A percentile compares a stretch with the other conserved stretches of the same genome.
Conservation (phyloP, 148 eudicot genomes). For the Agrostemma githago region DNA sequence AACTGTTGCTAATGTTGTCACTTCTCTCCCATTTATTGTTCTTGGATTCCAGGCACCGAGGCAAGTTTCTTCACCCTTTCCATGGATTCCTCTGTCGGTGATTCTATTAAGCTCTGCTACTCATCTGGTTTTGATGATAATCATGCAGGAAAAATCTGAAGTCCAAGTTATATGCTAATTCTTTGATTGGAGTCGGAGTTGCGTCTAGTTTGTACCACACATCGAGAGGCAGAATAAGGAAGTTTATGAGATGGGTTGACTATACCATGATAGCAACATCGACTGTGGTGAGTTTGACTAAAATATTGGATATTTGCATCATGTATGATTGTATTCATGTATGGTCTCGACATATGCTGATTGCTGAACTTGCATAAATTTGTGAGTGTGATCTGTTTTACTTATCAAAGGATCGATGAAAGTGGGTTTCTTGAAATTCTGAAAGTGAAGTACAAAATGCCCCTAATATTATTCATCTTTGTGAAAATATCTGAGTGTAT, state of each 20-base stretch:
- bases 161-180: conserved; percentile 86
- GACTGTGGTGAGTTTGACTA: conserved; percentile 55
- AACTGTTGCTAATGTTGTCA: conserved; percentile 76
- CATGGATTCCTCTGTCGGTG: conserved; percentile 1
- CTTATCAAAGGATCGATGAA: background rate
- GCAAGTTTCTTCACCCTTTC: conserved; percentile 26
- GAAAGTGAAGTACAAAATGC: background rate
- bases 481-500: background rate
- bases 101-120: conserved; percentile 16
- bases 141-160: conserved; percentile 72
- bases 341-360: background rate
- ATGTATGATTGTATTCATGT: background rate
- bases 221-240: conserved; percentile 76
- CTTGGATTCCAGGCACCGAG: conserved; percentile 90
- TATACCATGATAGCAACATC: conserved; percentile 95
- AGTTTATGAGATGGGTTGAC: conserved; percentile 86
- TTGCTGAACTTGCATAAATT: conserved; percentile 11
- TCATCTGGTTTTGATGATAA: background rate
- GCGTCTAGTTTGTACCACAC: conserved; percentile 91
- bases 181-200: conserved; percentile 91
- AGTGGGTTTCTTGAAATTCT: background rate
- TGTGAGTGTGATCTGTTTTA: background rate
- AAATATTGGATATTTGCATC: background rate
- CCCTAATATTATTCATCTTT: background rate
- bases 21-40: conserved; percentile 92